Evolutionary conservation across 192 early-diverging fungal genomes (phyloP), one percentile per base, ranked within the genome.

Genomic region (Phlyctochytrium bullatum): DNA sequence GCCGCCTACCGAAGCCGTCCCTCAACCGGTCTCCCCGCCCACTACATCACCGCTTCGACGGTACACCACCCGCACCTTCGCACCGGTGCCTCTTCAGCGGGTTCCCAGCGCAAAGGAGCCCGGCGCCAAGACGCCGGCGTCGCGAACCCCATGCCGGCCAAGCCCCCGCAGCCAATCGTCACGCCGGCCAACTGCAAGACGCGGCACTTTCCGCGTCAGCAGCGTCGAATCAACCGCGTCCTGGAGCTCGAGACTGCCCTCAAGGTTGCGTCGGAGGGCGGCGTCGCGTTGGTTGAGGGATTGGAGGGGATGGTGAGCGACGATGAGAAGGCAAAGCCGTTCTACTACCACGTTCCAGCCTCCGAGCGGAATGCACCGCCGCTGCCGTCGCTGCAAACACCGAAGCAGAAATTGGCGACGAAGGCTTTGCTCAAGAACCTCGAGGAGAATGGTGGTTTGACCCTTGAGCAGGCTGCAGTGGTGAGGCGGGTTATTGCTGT

Each of bases 361-460:
- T 14, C 10, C 12, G 12, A 14, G 20, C 12, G 6, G 25, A 10
- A 25, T 24, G 12, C 25, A 6, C 20, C 54, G 12, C 54, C 54
- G 12, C 40, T 47, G 6, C 40, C 40, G 6, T 14, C 40, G 6
- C 40, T 47, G 10, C 27, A 14, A 25, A 25, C 10, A 6, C 14
- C 54, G 4, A 25, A 20, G 14, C 6, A 10, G 6, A 25, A 10
- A 6, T 25, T 57, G 4, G 54, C 54, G 14, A 28, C 54, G 12
- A 28, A 57, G 27, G 12, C 20, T 10, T 25, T 57, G 6, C 12
- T 57, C 14, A 10, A 25, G 54, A 25, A 57, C 25, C 54, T 57
- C 54, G 54, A 57, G 27, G 54, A 57, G 25, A 28, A 25, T 28
- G 54, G 54, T 57, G 54, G 54, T 10, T 27, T 57, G 6, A 57